Evolutionary conservation across 2,329 filamentous ascomycete genomes (phyloP), one percentile per base, ranked within the genome.

Genomic region (Blastomyces gilchristii): DNA sequence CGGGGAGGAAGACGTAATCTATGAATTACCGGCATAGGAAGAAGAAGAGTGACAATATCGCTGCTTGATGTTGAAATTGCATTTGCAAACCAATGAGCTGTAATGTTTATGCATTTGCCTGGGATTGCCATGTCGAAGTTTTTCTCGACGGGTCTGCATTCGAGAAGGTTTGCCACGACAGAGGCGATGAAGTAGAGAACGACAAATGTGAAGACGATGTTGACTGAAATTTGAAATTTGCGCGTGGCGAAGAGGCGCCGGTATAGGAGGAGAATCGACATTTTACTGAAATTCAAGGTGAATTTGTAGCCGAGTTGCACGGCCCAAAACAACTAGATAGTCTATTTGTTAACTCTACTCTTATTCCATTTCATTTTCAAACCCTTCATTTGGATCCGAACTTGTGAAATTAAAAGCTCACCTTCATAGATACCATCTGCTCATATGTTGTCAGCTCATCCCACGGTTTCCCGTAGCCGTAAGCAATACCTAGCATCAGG

Each of bases 221-320:
- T 76, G 64, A 77, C 81, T 45, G 75, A 70, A 2, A 75, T 72
- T 9, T 77, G 75, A 66, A 83, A 83, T 70, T 74, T 78, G 56
- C 63, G 37, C 34, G 63, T 72, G 28, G 79, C 72, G 63, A 84
- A 84, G 57, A 83, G 81, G 34, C 81, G 79, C 28, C 82, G 79
- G 67, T 83, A 85, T 22, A 84, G 75, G 2, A 82, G 71, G 7
- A 83, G 69, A 60, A 83, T 81, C 2, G 81, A 83, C 1, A 77
- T 71, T 66, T 84, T 84, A 1, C 80, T 82, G 41, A 82, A 71
- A 68, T 81, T 82, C 64, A 83, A 79, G 52, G 79, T 79, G 65
- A 81, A 70, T 67, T 83, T 83, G 71, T 84, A 84, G 64, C 81
- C 79, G 60, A 81, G 77, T 66, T 83, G 81, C 2, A 79, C 76